These are phyloP conservation scores for Gastrolobium bilobum DNA, from an alignment of 306 rosid species.

Conservation along the genomic window DNA sequence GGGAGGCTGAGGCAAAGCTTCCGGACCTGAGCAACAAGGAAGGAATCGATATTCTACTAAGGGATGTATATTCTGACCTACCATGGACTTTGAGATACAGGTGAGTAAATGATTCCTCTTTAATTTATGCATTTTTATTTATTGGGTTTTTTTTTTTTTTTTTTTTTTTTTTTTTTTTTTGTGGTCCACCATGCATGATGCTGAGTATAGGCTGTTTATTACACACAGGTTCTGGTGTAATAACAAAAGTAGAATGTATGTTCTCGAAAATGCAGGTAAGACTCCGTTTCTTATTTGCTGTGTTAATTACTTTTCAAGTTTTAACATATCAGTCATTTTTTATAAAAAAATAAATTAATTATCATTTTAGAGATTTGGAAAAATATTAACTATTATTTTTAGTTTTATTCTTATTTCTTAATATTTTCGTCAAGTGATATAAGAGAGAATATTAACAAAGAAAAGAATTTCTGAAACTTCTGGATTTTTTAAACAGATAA, in stretches of 20 bases:
- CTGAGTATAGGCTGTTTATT: neutral
- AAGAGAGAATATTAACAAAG: too few relatives aligned
- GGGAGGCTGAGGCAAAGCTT: conserved; percentile 68
- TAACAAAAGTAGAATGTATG: conserved; percentile 72
- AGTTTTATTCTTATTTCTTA: too few relatives aligned
- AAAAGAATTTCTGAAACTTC: too few relatives aligned
- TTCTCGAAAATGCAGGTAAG: conserved; percentile 71
- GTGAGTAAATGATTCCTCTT: conserved; percentile 46
- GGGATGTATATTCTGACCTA: conserved; percentile 57
- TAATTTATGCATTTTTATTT: neutral
- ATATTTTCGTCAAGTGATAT: too few relatives aligned
- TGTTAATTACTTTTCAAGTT: neutral
- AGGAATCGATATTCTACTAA: conserved; percentile 56
- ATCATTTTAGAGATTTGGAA: too few relatives aligned
- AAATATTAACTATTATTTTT: too few relatives aligned
- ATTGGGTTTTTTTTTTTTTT: neutral
- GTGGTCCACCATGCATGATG: neutral
- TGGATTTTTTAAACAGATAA: too few relatives aligned
- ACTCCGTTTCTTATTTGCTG: neutral
- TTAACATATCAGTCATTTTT: too few relatives aligned
- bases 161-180: neutral
- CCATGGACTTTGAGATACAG: conserved; percentile 65
- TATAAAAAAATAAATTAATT: too few relatives aligned
- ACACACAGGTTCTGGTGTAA: conserved; percentile 71
- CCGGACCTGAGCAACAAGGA: conserved; percentile 59